phyloP scores from a whole-genome alignment of 1,284 basidiomycete genomes.

The Microbotryum saponariae region DNA sequence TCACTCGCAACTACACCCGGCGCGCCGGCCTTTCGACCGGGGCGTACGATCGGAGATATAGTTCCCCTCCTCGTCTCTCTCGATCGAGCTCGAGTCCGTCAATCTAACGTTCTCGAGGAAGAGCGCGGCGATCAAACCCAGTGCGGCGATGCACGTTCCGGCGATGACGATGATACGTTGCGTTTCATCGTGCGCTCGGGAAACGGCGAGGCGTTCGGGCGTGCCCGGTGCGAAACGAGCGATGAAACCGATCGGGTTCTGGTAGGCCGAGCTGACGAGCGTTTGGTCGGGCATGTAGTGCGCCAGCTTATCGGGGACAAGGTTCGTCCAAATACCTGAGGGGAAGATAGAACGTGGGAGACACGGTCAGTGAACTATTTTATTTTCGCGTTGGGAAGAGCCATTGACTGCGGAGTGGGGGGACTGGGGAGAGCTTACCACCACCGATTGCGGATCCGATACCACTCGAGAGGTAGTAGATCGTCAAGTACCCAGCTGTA shows the following conservation, averaged over 20 bases:
- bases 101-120: conserved; percentile 36
- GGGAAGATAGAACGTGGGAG: neutral
- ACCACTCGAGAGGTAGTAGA: conserved; percentile 41
- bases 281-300: conserved; percentile 36
- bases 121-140: conserved; percentile 31
- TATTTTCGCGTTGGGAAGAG: neutral
- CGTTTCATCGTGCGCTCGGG: conserved; percentile 40
- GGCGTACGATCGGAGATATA: too few relatives aligned
- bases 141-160: conserved; percentile 34
- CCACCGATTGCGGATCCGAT: conserved; percentile 42
- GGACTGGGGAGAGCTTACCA: conserved; percentile 9
- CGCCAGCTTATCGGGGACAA: conserved; percentile 36
- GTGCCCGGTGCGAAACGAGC: conserved; percentile 33
- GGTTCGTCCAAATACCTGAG: conserved; percentile 39
- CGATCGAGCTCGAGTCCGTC: conserved; percentile 36
- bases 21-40: too few relatives aligned
- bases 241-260: conserved; percentile 38
- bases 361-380: neutral
- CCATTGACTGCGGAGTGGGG: neutral
- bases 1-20: too few relatives aligned
- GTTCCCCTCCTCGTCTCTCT: conserved; percentile 24
- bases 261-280: conserved; percentile 35
- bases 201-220: conserved; percentile 35
- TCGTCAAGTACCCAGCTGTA: conserved; percentile 38
- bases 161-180: conserved; percentile 39